A percentile compares a stretch with the other conserved stretches of the same genome.
phyloP scores from a whole-genome alignment of 306 rosid species.

The Leucaena leucocephala region DNA sequence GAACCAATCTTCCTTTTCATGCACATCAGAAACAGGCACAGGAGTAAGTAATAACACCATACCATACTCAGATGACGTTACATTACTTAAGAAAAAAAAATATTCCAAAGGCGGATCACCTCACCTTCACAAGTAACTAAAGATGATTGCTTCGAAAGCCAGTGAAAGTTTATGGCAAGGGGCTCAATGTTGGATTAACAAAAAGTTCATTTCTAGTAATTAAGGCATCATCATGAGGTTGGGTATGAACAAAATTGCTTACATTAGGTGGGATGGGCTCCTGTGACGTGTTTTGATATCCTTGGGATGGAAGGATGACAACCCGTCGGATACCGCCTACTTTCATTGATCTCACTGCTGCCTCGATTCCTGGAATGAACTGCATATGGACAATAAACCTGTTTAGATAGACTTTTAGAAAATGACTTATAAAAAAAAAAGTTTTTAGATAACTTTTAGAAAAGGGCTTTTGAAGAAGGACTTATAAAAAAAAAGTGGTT shows the following conservation, averaged over 20 bases:
- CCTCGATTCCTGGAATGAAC: conserved; percentile 85
- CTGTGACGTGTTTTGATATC: conserved; percentile 85
- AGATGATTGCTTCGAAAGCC: background rate
- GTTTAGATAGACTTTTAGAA: too few relatives aligned
- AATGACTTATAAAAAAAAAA: too few relatives aligned
- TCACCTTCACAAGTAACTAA: background rate
- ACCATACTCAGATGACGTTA: background rate
- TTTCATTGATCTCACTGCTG: conserved; percentile 86
- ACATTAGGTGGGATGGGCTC: conserved; percentile 95
- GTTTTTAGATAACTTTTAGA: too few relatives aligned
- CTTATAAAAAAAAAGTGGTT: too few relatives aligned
- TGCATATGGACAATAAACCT: too few relatives aligned
- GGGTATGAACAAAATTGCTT: conserved; percentile 34
- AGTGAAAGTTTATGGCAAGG: too few relatives aligned
- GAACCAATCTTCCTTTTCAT: background rate
- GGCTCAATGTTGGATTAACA: too few relatives aligned
- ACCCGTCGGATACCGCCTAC: conserved; percentile 82
- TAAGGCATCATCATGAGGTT: conserved; percentile 17
- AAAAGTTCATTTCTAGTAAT: background rate
- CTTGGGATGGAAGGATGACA: conserved; percentile 87
- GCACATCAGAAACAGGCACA: background rate
- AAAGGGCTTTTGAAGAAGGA: too few relatives aligned
- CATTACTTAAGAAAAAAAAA: background rate
- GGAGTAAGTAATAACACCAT: background rate
- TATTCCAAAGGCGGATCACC: background rate